Evolutionary conservation across 345 rosid species (phyloP), one percentile per base, ranked within the genome.

Genomic region (Viola odorata): DNA sequence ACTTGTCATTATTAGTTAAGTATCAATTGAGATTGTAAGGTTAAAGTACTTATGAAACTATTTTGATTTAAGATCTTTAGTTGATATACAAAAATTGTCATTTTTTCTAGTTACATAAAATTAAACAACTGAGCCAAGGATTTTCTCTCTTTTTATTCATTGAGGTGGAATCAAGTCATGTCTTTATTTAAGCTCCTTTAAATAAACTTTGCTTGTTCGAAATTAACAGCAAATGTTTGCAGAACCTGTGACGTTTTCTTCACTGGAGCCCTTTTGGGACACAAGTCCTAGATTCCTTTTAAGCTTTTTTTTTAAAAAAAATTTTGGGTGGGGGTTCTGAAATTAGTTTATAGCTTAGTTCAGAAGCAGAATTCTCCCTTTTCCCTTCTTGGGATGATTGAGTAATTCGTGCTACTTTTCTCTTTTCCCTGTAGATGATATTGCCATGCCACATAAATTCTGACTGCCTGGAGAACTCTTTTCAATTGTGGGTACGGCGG

Each of bases 381-480:
- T 15, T 0, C 44, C 12, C 11, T 10, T 53, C 48, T 57, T 15
- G 39, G 7, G n/a, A 4, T 54, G 4, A 8, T 23, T 6, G n/a
- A 60, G 68, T 23, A 50, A 58, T 32, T 73, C 57, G 45, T 61
- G 13, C 36, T 17, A 15, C n/a, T 70, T 61, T 39, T 65, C 62
- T 14, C 37, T 66, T 23, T 23, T 68, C 60, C 66, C 54, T 64
- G 63, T 87, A 95, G 99, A 87, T 91, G 94, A 84, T 95, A 60
- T 73, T 79, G 77, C 91, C 60, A 63, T 49, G 32, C 16, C 91
- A 80, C 79, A 69, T 95, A 44, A 80, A 78, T 68, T 82, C 81
- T 40, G 77, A 80, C 48, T 95, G 99, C 96, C 64, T 85, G 45
- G 69, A 68, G 49, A 69, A 74, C 49, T 82, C 84, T 61, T 81